These are phyloP conservation scores for Pseudozyma hubeiensis DNA, from an alignment of 1,284 basidiomycete species.

Conservation along the genomic window DNA sequence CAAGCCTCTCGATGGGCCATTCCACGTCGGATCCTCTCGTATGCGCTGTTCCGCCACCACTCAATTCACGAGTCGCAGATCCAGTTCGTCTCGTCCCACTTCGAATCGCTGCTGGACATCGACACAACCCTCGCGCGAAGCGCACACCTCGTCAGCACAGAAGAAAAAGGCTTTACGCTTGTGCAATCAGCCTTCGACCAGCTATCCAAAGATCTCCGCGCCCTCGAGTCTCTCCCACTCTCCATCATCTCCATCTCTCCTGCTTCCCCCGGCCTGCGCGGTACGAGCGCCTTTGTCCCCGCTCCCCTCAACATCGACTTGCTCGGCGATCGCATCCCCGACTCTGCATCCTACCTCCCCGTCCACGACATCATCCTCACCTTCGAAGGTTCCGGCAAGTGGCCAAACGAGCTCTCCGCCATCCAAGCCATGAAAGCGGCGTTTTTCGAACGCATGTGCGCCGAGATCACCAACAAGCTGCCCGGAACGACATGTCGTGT, in stretches of 20 bases:
- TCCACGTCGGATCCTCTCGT: conserved; percentile 79
- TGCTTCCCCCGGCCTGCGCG: conserved; percentile 77
- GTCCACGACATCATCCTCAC: conserved; percentile 71
- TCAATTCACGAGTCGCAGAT: conserved; percentile 73
- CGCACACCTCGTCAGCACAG: conserved; percentile 68
- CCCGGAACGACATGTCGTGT: conserved; percentile 70
- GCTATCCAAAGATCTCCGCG: conserved; percentile 82
- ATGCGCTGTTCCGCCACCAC: conserved; percentile 83
- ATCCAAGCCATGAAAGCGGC: conserved; percentile 96
- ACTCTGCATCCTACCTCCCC: conserved; percentile 69
- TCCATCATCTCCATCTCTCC: conserved; percentile 80
- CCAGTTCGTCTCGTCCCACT: conserved; percentile 73
- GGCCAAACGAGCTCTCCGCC: conserved; percentile 93
- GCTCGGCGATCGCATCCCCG: conserved; percentile 64
- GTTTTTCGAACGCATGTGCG: conserved; percentile 71
- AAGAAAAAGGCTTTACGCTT: conserved; percentile 75
- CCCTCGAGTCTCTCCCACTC: conserved; percentile 80
- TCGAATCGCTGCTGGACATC: conserved; percentile 75
- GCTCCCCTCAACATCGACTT: conserved; percentile 72
- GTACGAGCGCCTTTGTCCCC: conserved; percentile 81
- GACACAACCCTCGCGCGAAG: conserved; percentile 52
- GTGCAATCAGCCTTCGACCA: conserved; percentile 84
- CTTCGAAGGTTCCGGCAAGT: conserved; percentile 82
- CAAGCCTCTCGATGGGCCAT: conserved; percentile 75
- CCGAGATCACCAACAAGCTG: conserved; percentile 51